Percentiles rank a stretch among this genome's conserved stretches.
Conservation (phyloP, 208 protist species). For the Balamuthia mandrillaris region DNA sequence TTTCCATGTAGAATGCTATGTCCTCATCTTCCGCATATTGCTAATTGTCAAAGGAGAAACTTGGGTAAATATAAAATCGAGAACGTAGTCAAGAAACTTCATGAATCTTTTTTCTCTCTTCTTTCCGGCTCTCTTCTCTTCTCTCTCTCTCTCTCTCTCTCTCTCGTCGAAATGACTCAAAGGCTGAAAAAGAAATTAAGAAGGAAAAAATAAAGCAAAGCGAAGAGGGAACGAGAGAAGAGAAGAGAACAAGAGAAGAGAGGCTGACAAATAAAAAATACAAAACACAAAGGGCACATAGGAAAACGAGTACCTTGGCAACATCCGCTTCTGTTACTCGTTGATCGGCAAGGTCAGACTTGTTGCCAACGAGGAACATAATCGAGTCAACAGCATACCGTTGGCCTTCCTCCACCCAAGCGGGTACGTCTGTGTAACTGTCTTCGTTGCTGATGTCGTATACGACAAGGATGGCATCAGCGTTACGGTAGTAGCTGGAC, state of each 20-base stretch:
- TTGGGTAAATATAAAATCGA: no score
- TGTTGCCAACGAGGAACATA: background rate
- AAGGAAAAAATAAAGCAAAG: no score
- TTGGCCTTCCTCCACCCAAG: background rate
- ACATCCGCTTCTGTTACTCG: conserved; percentile 14
- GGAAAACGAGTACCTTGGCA: background rate
- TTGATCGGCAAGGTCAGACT: background rate
- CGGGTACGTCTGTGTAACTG: background rate
- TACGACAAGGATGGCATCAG: background rate
- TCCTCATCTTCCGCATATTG: conserved; percentile 40
- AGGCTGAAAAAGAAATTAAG: no score
- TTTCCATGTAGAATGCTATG: conserved; percentile 39
- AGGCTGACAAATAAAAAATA: no score
- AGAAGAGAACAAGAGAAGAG: no score
- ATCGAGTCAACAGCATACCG: background rate
- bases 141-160: no score
- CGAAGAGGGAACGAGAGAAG: no score
- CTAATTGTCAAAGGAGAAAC: no score
- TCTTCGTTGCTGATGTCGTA: conserved; percentile 18
- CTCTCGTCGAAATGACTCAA: no score
- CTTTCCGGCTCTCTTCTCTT: no score
- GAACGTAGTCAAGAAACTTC: no score
- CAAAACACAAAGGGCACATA: background rate
- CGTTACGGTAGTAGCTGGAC: background rate
- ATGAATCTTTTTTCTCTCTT: no score